Base-by-base conservation (phyloP, 108 stramenopile genomes). In the Chaetoceros tenuissimus region DNA sequence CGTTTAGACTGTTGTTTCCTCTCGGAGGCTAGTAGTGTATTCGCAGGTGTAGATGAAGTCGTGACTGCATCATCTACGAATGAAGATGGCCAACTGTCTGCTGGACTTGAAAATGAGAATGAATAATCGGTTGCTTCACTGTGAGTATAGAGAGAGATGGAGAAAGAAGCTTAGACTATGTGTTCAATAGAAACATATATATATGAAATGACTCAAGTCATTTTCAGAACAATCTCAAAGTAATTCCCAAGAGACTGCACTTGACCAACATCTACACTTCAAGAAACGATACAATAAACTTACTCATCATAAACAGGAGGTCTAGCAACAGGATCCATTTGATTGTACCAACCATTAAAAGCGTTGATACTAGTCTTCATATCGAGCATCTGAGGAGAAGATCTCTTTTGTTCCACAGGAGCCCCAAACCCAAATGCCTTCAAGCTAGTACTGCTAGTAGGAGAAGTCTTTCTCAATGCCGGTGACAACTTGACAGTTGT, bases 231-330 rank as follows among this genome's bases (percentile, higher is more conserved):
- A n/a, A n/a, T n/a, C n/a, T n/a, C n/a, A n/a, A n/a, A n/a, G n/a
- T n/a, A n/a, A n/a, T n/a, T n/a, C n/a, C n/a, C n/a, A n/a, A n/a
- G n/a, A n/a, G n/a, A n/a, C n/a, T n/a, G n/a, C n/a, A n/a, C n/a
- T n/a, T n/a, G n/a, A n/a, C n/a, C n/a, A n/a, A n/a, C n/a, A n/a
- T n/a, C n/a, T n/a, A n/a, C n/a, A n/a, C n/a, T n/a, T n/a, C n/a
- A n/a, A n/a, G n/a, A n/a, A n/a, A n/a, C n/a, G n/a, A n/a, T n/a
- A n/a, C n/a, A n/a, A n/a, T n/a, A n/a, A 19, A 24, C 71, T 72
- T 43, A 72, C 71, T 72, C 71, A 53, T 72, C 71, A 55, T 72
- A 72, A 18, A 72, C 71, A 3, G 71, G 71, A 51, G 63, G 67
- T 45, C 63, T 72, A 21, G 66, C 68, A 21, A 67, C 68, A 28